Evolutionary conservation across 192 early-diverging fungal genomes (phyloP), one percentile per base, ranked within the genome.

Genomic region (Rhizophagus prolifer): DNA sequence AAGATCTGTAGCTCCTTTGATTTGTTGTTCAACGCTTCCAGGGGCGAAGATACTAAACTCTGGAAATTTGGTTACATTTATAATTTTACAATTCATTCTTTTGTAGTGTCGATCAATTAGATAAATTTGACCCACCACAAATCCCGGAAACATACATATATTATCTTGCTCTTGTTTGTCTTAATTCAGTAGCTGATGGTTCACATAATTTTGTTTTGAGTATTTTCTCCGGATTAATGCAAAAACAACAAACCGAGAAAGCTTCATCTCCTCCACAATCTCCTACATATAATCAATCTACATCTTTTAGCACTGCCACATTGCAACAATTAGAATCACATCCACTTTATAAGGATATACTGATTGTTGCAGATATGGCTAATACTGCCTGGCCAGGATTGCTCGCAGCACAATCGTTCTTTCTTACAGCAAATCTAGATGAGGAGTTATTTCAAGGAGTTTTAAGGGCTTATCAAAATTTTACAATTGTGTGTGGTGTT

Each of bases 121-220:
- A 99, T 79, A 98, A 97, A 81, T 83, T 88, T 9, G 96, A 97
- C 16, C 92, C 96, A 25, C 98, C 98, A 5, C 65, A 80, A 0
- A 88, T 97, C 26, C 96, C 98, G 1, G 95, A 96, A 26, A 93
- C 91, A 4, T 99, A 99, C 77, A 76, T 95, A 50, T 91, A 93
- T 58, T 92, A 91, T 74, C 82, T 98, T 13, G 88, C 94, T 0
- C 81, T 95, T n/a, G 78, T 90, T 21, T 90, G 91, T 70, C 77
- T 97, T 9, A 84, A 86, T 38, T 88, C 83, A 0, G 87, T 92
- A 14, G 94, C 88, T 9, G 94, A 96, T 36, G 89, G 88, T 6
- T 82, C 96, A 70, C 91, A 92, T 12, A 81, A 76, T 4, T 87
- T 85, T 44, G 82, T 92, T 5, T 79, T 96, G 78, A 88, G 93